A percentile compares a stretch with the other conserved stretches of the same genome.
Conservation (phyloP, 2,329 filamentous ascomycete genomes). For the Fusarium bactridioides region DNA sequence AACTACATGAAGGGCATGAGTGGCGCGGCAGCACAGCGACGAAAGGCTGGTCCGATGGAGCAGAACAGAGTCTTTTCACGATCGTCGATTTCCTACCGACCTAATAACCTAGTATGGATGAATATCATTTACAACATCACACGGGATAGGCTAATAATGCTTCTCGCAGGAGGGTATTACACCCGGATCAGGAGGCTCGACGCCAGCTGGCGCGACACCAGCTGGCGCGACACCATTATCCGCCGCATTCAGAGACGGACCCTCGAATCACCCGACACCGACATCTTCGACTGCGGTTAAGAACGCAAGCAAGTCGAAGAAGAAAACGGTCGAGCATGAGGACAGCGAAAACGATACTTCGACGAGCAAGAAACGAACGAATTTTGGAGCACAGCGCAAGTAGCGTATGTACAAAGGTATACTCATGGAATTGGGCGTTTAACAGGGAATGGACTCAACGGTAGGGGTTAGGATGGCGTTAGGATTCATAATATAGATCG, state of each 20-base stretch:
- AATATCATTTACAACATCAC: not conserved
- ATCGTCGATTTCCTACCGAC: constrained; percentile 69
- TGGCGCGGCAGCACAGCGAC: constrained; percentile 68
- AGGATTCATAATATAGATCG: not conserved
- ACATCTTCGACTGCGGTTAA: constrained; percentile 59
- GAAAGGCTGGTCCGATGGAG: constrained; percentile 71
- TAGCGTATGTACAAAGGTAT: constrained; percentile 33
- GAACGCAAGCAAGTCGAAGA: constrained; percentile 60
- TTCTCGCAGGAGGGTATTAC: constrained; percentile 36
- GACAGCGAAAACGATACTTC: constrained; percentile 69
- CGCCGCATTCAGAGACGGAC: constrained; percentile 59
- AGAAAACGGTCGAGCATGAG: constrained; percentile 55
- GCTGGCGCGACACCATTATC: constrained; percentile 59
- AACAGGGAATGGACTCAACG: not conserved
- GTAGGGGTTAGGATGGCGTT: constrained; percentile 18
- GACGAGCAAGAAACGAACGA: constrained; percentile 62
- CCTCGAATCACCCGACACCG: constrained; percentile 63
- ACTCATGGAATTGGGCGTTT: constrained; percentile 7
- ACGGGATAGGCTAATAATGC: not conserved
- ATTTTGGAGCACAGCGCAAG: constrained; percentile 64
- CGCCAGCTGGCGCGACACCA: constrained; percentile 52
- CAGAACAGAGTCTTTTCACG: constrained; percentile 77
- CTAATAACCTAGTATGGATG: constrained; percentile 47
- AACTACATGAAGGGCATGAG: constrained; percentile 93
- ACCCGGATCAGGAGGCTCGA: constrained; percentile 50